Evolutionary conservation across 768 basidiomycete species (phyloP), one percentile per base, ranked within the genome.

Genomic region (Tremella mesenterica): DNA sequence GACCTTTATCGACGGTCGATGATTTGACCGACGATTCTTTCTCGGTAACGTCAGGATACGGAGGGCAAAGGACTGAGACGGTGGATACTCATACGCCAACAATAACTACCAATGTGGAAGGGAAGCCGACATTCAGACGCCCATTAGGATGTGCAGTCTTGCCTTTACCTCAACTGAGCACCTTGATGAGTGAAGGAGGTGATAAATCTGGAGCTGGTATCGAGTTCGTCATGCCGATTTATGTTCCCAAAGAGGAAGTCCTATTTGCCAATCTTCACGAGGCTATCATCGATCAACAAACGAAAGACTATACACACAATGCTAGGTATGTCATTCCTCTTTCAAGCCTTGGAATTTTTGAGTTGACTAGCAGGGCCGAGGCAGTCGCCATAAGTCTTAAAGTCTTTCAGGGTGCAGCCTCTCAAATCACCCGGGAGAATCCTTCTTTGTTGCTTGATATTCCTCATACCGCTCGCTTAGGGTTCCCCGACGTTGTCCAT

Each of bases 141-240:
- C 93, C 93, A 0, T 90, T 97, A 67, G 93, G 91, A n/a, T 95
- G 90, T 67, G 93, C 93, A 2, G 85, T 95, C 9, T 75, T 96
- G 50, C 88, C 95, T 64, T 74, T 97, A 33, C 81, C 82, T 0
- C 85, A 88, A 63, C 74, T 91, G 50, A 79, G 75, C 59, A 82
- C 81, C 65, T 81, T 87, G 76, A 76, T 80, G 1, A 74, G 77
- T 0, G 87, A 89, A 30, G 79, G 81, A 46, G 63, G 75, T 13
- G 84, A 87, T 55, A 78, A 83, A 1, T 80, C 82, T 4, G 48
- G 30, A 6, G 74, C 81, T 1, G 78, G 83, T 18, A 79, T 79
- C 52, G 92, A 96, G 70, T 79, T 87, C 65, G 80, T 81, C 0
- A 88, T 96, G 83, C 85, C 86, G 1, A 95, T 97, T 48, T 92